phyloP scores from a whole-genome alignment of 108 stramenopile genomes.

The Cyclotella baltica region DNA sequence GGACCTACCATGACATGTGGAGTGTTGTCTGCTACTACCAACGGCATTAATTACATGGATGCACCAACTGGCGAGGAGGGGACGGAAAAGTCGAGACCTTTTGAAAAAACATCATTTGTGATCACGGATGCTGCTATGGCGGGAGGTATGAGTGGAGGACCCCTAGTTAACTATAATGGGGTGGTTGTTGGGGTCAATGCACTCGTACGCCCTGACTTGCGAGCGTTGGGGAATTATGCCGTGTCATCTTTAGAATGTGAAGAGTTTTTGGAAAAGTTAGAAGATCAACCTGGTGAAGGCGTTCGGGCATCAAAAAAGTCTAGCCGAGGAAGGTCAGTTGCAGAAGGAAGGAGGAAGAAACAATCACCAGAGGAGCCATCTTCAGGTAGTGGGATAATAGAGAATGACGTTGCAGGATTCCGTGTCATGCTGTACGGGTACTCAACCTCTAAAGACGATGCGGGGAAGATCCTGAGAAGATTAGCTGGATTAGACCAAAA shows the following conservation, averaged over 20 bases:
- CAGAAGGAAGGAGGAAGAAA: slow-evolving; percentile 18
- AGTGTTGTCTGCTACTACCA: slow-evolving; percentile 60
- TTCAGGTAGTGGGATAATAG: not conserved
- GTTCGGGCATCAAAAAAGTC: not conserved
- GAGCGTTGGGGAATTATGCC: slow-evolving; percentile 65
- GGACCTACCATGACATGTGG: slow-evolving; percentile 67
- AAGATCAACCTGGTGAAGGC: slow-evolving; percentile 26
- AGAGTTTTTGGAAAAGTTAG: slow-evolving; percentile 50
- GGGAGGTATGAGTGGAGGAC: slow-evolving; percentile 65
- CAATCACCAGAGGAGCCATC: not conserved
- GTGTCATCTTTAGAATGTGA: slow-evolving; percentile 56
- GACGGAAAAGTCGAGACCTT: slow-evolving; percentile 43
- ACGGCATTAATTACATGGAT: slow-evolving; percentile 55
- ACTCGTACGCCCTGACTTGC: slow-evolving; percentile 58
- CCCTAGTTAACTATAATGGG: slow-evolving; percentile 51
- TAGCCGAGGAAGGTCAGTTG: not conserved
- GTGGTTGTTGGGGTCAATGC: slow-evolving; percentile 60
- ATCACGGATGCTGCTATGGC: slow-evolving; percentile 68
- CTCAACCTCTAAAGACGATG: slow-evolving; percentile 27
- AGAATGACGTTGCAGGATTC: slow-evolving; percentile 41
- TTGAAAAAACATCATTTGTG: slow-evolving; percentile 48
- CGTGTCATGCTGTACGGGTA: slow-evolving; percentile 52
- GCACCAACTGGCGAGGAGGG: slow-evolving; percentile 41
- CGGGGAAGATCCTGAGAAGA: slow-evolving; percentile 14
- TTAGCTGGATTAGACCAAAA: slow-evolving; percentile 38